phyloP scores from a whole-genome alignment of 768 basidiomycete genomes.

The Lactarius deliciosus region DNA sequence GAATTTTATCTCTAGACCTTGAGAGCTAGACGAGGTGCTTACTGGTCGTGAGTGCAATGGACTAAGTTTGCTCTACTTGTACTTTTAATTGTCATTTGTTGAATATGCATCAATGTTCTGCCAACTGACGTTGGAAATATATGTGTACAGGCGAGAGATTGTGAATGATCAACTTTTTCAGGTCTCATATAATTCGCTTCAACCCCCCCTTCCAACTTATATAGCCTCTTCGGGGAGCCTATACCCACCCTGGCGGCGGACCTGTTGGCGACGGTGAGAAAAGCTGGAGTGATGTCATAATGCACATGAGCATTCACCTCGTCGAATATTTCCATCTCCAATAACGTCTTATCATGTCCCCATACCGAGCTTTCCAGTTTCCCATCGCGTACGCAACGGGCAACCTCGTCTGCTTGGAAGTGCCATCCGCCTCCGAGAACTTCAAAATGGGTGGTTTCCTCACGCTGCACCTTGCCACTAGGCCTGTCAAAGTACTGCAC shows the following conservation, averaged over 20 bases:
- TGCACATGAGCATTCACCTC: conserved; percentile 47
- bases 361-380: conserved; percentile 72
- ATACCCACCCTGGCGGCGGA: conserved; percentile 68
- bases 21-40: conserved; percentile 5
- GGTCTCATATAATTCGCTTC: neutral
- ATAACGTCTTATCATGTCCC: conserved; percentile 75
- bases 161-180: neutral
- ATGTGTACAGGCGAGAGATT: neutral
- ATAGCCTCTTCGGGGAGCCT: conserved; percentile 54
- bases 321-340: conserved; percentile 86
- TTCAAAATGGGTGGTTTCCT: conserved; percentile 55
- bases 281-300: neutral
- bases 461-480: conserved; percentile 44
- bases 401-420: conserved; percentile 88
- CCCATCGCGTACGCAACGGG: conserved; percentile 69
- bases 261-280: conserved; percentile 38
- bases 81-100: conserved; percentile 23
- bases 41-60: conserved; percentile 11
- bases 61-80: conserved; percentile 21
- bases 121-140: neutral
- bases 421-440: conserved; percentile 55
- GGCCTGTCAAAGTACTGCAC: conserved; percentile 58
- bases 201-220: conserved; percentile 3
- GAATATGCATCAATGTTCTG: conserved; percentile 17
- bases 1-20: conserved; percentile 77